Evolutionary conservation across 306 rosid species (phyloP), one percentile per base, ranked within the genome.

Genomic region (Betula pendula): DNA sequence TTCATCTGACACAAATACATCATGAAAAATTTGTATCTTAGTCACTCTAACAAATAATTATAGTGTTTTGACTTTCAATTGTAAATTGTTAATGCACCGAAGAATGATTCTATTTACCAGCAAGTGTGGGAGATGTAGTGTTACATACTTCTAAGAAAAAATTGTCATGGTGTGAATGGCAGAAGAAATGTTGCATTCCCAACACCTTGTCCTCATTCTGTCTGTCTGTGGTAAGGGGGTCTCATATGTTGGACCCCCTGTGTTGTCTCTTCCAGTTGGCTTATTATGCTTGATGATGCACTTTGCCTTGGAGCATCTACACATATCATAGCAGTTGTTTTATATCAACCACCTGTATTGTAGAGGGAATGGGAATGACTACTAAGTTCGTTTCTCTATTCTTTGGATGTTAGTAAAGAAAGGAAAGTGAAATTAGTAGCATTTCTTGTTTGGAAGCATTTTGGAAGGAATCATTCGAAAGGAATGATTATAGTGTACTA

Each of bases 1-100:
- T 68, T 77, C 79, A 15, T 51, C 71, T 82, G 76, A 91, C 85
- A 82, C 79, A 82, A 79, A 85, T 86, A 83, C 85, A 45, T 69
- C 77, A 55, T 73, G 58, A 75, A 80, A 81, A 80, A 11, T 84
- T 85, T 85, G 94, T 77, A 85, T 76, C 81, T 71, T 48, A 51
- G 33, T 80, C 80, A 72, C 77, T 73, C 60, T 74, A 63, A 81
- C 76, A 43, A 78, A 86, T 66, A 71, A 55, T 53, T 78, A 51
- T 53, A 72, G 72, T 76, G 33, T 73, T 73, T 79, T 56, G 69
- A 80, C 72, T 70, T 69, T 66, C 45, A n/a, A 16, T 71, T 74
- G 72, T 68, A 80, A 82, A 51, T 35, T 51, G 65, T 42, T 76
- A 8, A 49, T 63, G 53, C 65, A 49, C 75, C 29, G 60, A 15